Evolutionary conservation across 2,329 filamentous ascomycete species (phyloP).

Genomic region (Trichophyton schoenleinii): DNA sequence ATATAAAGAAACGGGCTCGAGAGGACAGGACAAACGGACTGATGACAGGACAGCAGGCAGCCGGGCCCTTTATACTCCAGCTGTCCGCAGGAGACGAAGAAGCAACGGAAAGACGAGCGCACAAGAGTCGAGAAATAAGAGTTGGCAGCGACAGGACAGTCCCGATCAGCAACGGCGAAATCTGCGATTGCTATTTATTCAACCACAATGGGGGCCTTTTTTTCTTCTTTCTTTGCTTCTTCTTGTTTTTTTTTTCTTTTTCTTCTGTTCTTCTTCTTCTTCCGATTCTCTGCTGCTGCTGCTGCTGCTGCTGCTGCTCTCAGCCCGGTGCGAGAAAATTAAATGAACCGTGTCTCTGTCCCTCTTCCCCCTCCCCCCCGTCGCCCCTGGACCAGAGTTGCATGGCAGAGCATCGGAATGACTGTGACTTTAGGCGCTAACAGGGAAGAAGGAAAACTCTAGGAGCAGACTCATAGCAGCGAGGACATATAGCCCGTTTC

Average conservation of each 20-base stretch:
- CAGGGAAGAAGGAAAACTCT: too few relatives aligned
- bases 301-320: neutral
- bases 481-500: neutral
- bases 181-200: neutral
- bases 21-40: neutral
- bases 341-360: neutral
- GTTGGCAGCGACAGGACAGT: neutral
- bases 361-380: neutral
- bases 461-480: neutral
- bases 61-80: neutral
- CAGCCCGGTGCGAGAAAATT: neutral
- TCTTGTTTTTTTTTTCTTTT: neutral
- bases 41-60: neutral
- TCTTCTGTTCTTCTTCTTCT: neutral
- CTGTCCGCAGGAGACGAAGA: neutral
- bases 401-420: too few relatives aligned
- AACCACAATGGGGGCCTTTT: neutral
- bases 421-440: too few relatives aligned
- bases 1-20: neutral
- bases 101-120: neutral
- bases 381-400: neutral
- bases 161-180: neutral
- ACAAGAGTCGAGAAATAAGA: neutral
- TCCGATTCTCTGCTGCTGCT: neutral
- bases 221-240: neutral